These are phyloP conservation scores for Trifolium dubium DNA, from an alignment of 306 rosid species.

Conservation along the genomic window DNA sequence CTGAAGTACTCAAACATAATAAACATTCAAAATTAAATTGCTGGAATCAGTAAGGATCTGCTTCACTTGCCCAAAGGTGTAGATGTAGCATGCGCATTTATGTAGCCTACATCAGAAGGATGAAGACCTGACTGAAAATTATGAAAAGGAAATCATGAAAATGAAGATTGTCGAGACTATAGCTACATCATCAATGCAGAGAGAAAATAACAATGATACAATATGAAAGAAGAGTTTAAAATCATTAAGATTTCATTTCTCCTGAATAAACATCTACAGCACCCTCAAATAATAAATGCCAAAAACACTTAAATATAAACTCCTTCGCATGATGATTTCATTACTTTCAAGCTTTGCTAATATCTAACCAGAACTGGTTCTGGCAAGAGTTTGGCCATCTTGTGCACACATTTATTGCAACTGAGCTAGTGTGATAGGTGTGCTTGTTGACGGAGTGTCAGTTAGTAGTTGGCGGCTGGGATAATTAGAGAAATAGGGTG, in stretches of 20 bases:
- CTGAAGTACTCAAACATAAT: slow-evolving; percentile 29
- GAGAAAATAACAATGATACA: slow-evolving; percentile 22
- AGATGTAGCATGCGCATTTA: slow-evolving; percentile 95
- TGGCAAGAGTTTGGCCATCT: not conserved
- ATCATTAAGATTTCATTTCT: slow-evolving; percentile 19
- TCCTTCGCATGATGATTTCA: slow-evolving; percentile 6
- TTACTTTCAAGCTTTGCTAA: slow-evolving; percentile 16
- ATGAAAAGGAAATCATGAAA: slow-evolving; percentile 36
- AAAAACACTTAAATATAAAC: slow-evolving; percentile 23
- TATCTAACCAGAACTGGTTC: slow-evolving; percentile 15
- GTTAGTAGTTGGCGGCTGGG: slow-evolving; percentile 1
- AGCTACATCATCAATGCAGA: slow-evolving; percentile 33
- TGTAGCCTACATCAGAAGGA: slow-evolving; percentile 78
- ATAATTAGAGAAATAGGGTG: slow-evolving; percentile 10
- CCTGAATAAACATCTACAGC: slow-evolving; percentile 3
- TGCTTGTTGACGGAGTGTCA: not conserved
- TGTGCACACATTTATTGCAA: not conserved
- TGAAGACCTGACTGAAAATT: slow-evolving; percentile 77
- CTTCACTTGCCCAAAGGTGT: slow-evolving; percentile 73
- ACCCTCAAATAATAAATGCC: slow-evolving; percentile 30
- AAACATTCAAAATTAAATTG: slow-evolving; percentile 28
- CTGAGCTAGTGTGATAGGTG: not conserved
- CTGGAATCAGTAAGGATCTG: slow-evolving; percentile 37
- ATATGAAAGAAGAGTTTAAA: slow-evolving; percentile 22
- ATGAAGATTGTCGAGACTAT: slow-evolving; percentile 20